Conservation (phyloP, 352 stramenopile species). For the Elongisporangium senticosum region DNA sequence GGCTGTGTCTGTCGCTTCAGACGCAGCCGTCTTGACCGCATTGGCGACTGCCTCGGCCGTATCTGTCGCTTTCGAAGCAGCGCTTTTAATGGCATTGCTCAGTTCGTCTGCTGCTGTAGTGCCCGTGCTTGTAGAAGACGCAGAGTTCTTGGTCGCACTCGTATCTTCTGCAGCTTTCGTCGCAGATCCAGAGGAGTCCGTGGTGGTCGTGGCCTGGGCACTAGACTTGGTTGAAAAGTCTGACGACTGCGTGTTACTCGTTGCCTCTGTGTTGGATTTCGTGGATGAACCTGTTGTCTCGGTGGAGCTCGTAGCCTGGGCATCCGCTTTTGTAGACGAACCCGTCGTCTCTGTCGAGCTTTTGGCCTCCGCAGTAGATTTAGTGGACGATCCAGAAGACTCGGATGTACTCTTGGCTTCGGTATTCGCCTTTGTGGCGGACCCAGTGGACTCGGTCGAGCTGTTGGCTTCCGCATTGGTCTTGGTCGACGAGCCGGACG, state of each 20-base stretch:
- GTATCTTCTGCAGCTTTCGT: neutral
- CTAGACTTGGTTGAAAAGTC: neutral
- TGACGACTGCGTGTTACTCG: neutral
- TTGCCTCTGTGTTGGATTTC: neutral
- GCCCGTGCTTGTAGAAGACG: neutral
- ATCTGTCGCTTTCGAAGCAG: neutral
- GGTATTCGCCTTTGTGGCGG: neutral
- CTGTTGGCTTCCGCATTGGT: neutral
- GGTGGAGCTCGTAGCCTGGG: neutral
- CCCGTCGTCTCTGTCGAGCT: neutral
- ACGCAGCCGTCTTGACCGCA: neutral
- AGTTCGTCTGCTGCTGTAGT: neutral
- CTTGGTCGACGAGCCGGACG: neutral
- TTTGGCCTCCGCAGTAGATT: neutral
- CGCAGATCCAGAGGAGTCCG: neutral
- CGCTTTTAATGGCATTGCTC: neutral
- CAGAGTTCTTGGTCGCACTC: neutral
- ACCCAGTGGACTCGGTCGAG: neutral
- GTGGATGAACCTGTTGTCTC: neutral
- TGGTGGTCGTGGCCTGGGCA: neutral
- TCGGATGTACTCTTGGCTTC: neutral
- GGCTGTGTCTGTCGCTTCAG: neutral
- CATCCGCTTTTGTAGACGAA: neutral
- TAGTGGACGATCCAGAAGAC: neutral
- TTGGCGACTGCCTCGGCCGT: neutral